phyloP scores from a whole-genome alignment of 345 rosid genomes.

The Corymbia maculata region DNA sequence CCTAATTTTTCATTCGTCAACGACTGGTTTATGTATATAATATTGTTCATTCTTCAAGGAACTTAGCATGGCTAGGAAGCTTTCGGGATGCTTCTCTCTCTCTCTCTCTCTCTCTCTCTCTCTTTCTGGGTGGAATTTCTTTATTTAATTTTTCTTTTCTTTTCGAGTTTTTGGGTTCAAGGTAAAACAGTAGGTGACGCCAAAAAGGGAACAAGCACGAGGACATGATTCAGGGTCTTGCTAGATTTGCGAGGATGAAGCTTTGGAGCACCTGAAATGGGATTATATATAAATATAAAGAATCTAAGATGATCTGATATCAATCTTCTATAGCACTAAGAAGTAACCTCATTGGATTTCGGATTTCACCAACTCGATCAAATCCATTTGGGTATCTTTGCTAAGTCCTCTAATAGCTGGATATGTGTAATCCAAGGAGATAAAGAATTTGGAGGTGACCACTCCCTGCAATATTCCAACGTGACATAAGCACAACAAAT shows the following conservation, averaged over 20 bases:
- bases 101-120: neutral
- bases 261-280: neutral
- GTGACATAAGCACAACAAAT: neutral
- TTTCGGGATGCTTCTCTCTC: neutral
- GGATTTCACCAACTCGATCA: neutral
- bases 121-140: neutral
- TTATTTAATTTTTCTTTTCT: neutral
- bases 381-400: neutral
- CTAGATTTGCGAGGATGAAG: neutral
- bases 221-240: neutral
- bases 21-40: neutral
- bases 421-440: neutral
- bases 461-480: neutral
- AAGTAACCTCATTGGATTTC: neutral
- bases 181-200: neutral
- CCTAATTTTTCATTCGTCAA: conserved; percentile 22
- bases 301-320: neutral
- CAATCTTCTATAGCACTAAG: neutral
- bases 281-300: neutral
- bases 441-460: neutral
- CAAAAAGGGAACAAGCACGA: neutral
- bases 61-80: neutral
- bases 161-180: neutral
- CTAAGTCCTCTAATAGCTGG: neutral
- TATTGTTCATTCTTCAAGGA: neutral